Evolutionary conservation across 1,284 basidiomycete genomes (phyloP), one percentile per base, ranked within the genome.

Genomic region (Mycena sp.): DNA sequence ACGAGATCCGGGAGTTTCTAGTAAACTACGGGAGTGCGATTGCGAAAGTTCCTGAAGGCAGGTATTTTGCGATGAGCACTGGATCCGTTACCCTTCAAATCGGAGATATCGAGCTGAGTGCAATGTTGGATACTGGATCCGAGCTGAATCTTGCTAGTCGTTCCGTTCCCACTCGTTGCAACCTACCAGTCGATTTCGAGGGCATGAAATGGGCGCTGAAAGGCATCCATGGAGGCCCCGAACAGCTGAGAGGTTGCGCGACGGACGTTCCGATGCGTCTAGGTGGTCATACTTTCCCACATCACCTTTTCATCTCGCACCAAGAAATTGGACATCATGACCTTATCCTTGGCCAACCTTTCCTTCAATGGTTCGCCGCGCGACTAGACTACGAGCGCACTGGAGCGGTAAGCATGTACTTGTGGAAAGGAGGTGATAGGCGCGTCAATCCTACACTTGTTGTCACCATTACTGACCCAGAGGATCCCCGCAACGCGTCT

Each of bases 141-240:
- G 71, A 75, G 40, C 45, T 75, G 1, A 74, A 73, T 38, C 25
- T 73, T 0, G 58, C 58, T 11, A n/a, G 51, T 10, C 21, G 10
- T 10, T 61, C 58, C 6, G 54, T 67, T 2, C 53, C 64, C 0
- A 12, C 32, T 2, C 41, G 44, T 6, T n/a, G 19, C 38, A 16
- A 30, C 0, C 46, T 74, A 0, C 25, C 73, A 0, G 6, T 75
- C 1, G 73, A 77, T 51, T 61, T 66, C 26, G 72, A 74, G 19
- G 73, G 73, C 0, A 59, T 62, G 6, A 58, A 67, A 1, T 77
- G 76, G 76, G 65, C 70, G 0, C 61, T 76, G 1, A 71, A 70
- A 37, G 76, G 75, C 0, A 69, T 77, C 10, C 66, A 73, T 28
- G 72, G 73, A 0, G 57, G 23, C 52, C n/a, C 59, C 4, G 59